Conservation (phyloP, 169 alveolate species). For the Eimeria zaria region DNA sequence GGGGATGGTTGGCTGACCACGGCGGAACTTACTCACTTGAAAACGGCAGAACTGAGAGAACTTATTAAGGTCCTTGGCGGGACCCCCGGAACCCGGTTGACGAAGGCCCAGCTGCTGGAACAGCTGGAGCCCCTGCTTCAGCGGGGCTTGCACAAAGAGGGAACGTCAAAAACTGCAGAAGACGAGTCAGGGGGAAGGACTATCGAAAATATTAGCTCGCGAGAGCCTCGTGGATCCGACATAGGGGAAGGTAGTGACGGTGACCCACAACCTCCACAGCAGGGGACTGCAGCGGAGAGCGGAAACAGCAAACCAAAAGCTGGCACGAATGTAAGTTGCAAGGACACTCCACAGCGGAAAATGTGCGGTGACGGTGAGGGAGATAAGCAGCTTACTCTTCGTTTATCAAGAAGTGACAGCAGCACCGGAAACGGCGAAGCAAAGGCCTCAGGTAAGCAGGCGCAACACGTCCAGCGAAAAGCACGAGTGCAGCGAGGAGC, state of each 20-base stretch:
- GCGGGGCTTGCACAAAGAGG: background rate
- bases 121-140: conserved; percentile 61
- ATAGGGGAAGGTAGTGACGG: background rate
- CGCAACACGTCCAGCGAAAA: background rate
- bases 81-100: background rate
- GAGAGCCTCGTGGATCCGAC: background rate
- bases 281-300: background rate
- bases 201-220: background rate
- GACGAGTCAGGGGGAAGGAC: background rate
- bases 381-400: background rate
- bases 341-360: background rate
- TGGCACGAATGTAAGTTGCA: background rate
- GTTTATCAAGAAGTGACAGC: background rate
- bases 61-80: conserved; percentile 63
- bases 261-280: conserved; percentile 25
- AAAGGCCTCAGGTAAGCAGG: background rate
- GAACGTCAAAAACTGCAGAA: background rate
- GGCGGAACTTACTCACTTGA: conserved; percentile 41
- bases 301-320: background rate
- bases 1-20: conserved; percentile 22
- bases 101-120: conserved; percentile 62
- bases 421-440: background rate
- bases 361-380: background rate
- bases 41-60: conserved; percentile 68
- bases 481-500: background rate